Base-by-base conservation (phyloP, 176 grass and related monocot genomes). In the Triticum aestivum region DNA sequence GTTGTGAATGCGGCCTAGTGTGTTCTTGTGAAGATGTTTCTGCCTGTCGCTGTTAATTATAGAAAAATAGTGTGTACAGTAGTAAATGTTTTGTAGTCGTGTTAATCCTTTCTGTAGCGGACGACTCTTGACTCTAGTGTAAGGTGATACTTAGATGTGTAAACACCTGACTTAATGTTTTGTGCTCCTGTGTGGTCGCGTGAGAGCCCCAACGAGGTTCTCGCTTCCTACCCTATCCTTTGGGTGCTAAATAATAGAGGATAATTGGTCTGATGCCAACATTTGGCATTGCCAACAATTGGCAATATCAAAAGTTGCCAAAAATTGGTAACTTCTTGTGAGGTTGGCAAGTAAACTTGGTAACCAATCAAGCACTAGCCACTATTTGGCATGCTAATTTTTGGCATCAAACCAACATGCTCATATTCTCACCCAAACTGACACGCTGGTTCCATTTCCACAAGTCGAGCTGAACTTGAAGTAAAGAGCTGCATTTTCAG, bases 11-110 rank as follows among this genome's bases (percentile, higher is more conserved):
- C 0, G 61, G 42, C 77, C 75, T 49, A 65, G 27, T 8, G 9
- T 82, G 37, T 69, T 70, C 30, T 20, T 78, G 62, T 65, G 64
- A 85, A 77, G 82, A 84, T 84, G 78, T 38, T 59, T 81, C 58
- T 81, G 51, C 9, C 12, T 65, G 20, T 78, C 4, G 9, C 65
- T 82, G 78, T 85, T 73, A 82, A 86, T 82, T 91, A 79, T 91
- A 88, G 90, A 71, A 73, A 73, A 37, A 85, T 87, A 76, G 73
- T 37, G 18, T 82, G 86, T 88, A 91, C 72, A 91, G 83, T 79
- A 34, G 78, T 59, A 77, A 73, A 79, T 81, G 56, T 86, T 78
- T 82, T 54, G 65, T 85, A 82, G 78, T 77, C 5, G 30, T 88
- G 65, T 79, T 85, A 85, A 81, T 80, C 13, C 4, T 70, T 77